Percentiles rank a stretch among this genome's conserved stretches.
Evolutionary conservation across 2,329 filamentous ascomycete genomes (phyloP).

Genomic region (Colletotrichum aenigma): DNA sequence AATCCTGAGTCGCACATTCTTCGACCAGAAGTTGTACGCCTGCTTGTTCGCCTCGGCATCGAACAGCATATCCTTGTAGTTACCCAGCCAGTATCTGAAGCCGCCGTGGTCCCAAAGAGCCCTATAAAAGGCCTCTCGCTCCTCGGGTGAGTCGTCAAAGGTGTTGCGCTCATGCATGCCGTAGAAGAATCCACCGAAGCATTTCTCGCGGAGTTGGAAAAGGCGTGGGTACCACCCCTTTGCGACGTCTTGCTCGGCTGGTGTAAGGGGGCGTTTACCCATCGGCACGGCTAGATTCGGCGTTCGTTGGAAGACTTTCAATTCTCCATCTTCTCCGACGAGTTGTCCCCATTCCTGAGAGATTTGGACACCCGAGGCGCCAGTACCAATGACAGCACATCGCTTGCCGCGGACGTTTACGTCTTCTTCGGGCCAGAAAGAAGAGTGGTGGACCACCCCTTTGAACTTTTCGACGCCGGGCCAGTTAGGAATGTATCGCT

Average conservation of each 20-base stretch:
- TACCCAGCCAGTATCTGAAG: slow-evolving; percentile 57
- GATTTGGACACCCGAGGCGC: slow-evolving; percentile 68
- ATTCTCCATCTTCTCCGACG: slow-evolving; percentile 47
- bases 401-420: slow-evolving; percentile 63
- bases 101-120: slow-evolving; percentile 55
- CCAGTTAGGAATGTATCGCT: slow-evolving; percentile 65
- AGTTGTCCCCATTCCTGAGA: slow-evolving; percentile 58
- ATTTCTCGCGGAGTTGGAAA: slow-evolving; percentile 55
- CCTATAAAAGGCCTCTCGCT: slow-evolving; percentile 54
- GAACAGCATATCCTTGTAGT: slow-evolving; percentile 57
- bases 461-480: slow-evolving; percentile 64
- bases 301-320: slow-evolving; percentile 70
- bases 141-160: slow-evolving; percentile 55
- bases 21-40: slow-evolving; percentile 59
- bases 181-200: slow-evolving; percentile 62
- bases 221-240: slow-evolving; percentile 53
- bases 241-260: slow-evolving; percentile 51
- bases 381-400: slow-evolving; percentile 67
- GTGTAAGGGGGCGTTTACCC: slow-evolving; percentile 34
- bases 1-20: slow-evolving; percentile 54
- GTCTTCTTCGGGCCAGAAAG: slow-evolving; percentile 62
- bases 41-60: slow-evolving; percentile 53
- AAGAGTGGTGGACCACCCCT: slow-evolving; percentile 63
- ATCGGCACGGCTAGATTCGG: slow-evolving; percentile 70
- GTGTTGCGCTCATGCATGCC: slow-evolving; percentile 59